These are phyloP conservation scores for Graphilbum sp. DNA, from an alignment of 2,329 filamentous ascomycete genomes.

Conservation along the genomic window DNA sequence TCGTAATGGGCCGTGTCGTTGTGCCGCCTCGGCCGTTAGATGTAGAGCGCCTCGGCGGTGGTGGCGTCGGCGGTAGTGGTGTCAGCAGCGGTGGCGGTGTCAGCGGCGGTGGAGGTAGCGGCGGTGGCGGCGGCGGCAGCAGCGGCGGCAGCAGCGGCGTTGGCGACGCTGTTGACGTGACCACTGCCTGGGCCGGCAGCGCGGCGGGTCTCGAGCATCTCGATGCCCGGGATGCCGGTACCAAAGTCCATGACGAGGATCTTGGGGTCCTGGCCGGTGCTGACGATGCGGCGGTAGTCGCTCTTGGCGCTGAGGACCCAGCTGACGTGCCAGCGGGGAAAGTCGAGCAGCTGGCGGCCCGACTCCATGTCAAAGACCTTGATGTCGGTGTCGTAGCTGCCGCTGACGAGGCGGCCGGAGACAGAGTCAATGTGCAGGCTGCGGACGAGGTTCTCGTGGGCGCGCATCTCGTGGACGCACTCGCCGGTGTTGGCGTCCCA, in stretches of 20 bases:
- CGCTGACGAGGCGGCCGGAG: conserved; percentile 74
- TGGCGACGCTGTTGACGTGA: no score
- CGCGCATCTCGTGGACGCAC: conserved; percentile 62
- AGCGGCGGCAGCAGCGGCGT: no score
- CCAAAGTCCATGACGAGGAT: conserved; percentile 92
- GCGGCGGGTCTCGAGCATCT: conserved; percentile 29
- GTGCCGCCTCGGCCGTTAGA: no score
- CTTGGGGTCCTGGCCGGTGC: conserved; percentile 84
- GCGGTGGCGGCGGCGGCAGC: no score
- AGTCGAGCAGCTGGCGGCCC: conserved; percentile 62
- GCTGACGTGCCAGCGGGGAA: conserved; percentile 88
- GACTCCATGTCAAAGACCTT: conserved; percentile 83
- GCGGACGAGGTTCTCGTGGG: conserved; percentile 74
- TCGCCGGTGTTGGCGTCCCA: conserved; percentile 88
- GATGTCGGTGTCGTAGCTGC: conserved; percentile 88
- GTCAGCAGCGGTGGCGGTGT: no score
- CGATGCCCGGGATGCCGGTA: conserved; percentile 38
- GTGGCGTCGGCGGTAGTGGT: no score
- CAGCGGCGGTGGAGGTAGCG: no score
- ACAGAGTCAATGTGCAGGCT: conserved; percentile 80
- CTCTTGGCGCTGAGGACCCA: conserved; percentile 96
- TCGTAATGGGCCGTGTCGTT: no score
- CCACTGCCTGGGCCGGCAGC: background rate
- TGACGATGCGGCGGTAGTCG: conserved; percentile 87
- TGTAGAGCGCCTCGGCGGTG: no score